A percentile compares a stretch with the other conserved stretches of the same genome.
phyloP scores from a whole-genome alignment of 202 grass and related monocot species.

The Thinopyrum obtusiflorum region DNA sequence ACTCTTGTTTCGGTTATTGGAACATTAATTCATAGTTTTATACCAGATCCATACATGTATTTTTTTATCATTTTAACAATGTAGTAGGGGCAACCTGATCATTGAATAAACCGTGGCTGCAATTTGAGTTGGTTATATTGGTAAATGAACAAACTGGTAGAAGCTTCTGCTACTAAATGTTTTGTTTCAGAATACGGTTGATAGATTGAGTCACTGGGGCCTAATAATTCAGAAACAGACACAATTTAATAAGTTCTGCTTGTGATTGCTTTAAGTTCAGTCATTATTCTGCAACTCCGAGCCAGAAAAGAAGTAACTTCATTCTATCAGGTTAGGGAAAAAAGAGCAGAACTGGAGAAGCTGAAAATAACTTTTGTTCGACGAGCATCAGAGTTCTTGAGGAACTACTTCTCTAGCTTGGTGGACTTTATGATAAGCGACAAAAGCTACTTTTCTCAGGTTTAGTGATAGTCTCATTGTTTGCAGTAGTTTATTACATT shows the following conservation, averaged over 20 bases:
- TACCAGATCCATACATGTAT: neutral
- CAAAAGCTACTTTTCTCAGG: slow-evolving; percentile 99
- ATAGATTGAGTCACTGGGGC: slow-evolving; percentile 8
- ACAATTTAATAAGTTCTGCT: slow-evolving; percentile 17
- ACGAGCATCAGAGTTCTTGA: slow-evolving; percentile 90
- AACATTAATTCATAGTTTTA: slow-evolving; percentile 3
- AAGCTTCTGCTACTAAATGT: neutral
- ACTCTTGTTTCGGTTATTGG: neutral
- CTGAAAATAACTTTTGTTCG: slow-evolving; percentile 90
- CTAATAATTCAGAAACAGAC: neutral
- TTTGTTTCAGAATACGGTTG: neutral
- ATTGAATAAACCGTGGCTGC: neutral
- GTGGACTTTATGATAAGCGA: slow-evolving; percentile 99
- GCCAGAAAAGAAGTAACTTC: neutral
- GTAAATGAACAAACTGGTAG: slow-evolving; percentile 2
- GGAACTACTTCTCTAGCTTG: slow-evolving; percentile 96
- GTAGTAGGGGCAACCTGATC: slow-evolving; percentile 5
- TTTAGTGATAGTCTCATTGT: slow-evolving; percentile 15
- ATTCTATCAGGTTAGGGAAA: slow-evolving; percentile 71
- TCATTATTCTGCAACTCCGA: slow-evolving; percentile 2
- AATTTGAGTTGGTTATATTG: neutral
- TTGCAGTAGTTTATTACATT: slow-evolving; percentile 22
- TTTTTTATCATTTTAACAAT: slow-evolving; percentile 22
- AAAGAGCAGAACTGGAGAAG: slow-evolving; percentile 81
- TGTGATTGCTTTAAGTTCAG: slow-evolving; percentile 9